Conservation (phyloP, 306 rosid genomes). For the Oxytropis ochrocephala region DNA sequence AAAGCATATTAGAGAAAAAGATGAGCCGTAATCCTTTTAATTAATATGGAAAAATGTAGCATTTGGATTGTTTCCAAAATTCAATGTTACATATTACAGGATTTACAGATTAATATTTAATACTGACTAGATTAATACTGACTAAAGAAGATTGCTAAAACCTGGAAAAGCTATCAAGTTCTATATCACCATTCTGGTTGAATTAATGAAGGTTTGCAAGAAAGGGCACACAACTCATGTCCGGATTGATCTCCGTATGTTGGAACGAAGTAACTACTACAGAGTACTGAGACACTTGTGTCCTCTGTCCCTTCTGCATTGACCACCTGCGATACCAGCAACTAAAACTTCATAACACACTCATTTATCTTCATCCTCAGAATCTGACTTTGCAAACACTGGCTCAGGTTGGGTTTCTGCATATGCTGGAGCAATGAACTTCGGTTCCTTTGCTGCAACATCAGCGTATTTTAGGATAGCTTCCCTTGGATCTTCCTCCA, state of each 20-base stretch:
- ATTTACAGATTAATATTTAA: conserved; percentile 11
- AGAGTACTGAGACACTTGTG: neutral
- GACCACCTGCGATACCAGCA: neutral
- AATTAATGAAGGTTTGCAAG: neutral
- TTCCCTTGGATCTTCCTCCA: conserved; percentile 99
- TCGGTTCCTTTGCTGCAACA: conserved; percentile 78
- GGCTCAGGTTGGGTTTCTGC: conserved; percentile 89
- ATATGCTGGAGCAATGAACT: conserved; percentile 95
- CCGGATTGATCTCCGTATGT: neutral
- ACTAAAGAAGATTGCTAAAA: neutral
- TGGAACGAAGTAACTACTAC: neutral
- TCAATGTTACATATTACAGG: neutral
- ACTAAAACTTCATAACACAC: neutral
- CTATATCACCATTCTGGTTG: neutral
- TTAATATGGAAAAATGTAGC: neutral
- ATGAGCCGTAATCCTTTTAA: too few relatives aligned
- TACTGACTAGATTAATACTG: neutral
- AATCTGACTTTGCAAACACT: conserved; percentile 78
- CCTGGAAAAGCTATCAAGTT: neutral
- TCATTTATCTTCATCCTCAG: conserved; percentile 92
- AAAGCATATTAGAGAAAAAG: too few relatives aligned
- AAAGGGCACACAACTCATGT: neutral
- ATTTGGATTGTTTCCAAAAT: conserved; percentile 4
- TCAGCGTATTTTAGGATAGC: conserved; percentile 95
- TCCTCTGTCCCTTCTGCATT: neutral